Evolutionary conservation across 1,284 basidiomycete species (phyloP), one percentile per base, ranked within the genome.

Genomic region (Trametes sp.): DNA sequence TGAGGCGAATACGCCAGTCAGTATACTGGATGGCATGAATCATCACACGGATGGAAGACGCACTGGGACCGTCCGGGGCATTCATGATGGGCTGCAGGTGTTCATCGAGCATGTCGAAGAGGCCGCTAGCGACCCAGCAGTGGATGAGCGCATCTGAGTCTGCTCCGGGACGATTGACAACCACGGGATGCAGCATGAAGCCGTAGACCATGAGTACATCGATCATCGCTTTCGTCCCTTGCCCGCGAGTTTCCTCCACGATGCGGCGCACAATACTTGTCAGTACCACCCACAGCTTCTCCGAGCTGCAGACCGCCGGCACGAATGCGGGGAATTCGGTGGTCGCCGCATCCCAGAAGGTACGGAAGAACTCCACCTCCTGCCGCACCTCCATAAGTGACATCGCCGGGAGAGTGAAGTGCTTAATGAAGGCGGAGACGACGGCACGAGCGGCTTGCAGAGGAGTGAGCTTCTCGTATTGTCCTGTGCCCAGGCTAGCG

Each of bases 101-200:
- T 28, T 57, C 55, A 16, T 57, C 55, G 21, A 57, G 45, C 11
- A 33, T 31, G 45, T 57, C 45, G 33, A 57, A 57, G 19, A 57
- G 38, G 7, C 55, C 55, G 6, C 55, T 46, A 14, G 45, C 6
- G 5, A 50, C 48, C 55, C 55, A 49, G 28, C 36, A 19, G 9
- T 49, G 33, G 23, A 57, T 24, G 21, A 57, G 16, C 28, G 24
- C 45, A 5, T 57, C 55, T 1, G 33, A 33, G 24, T 48, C 14
- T 13, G 28, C 24, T 11, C 28, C 24, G 1, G 16, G 3, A 4
- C 38, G 16, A 19, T 41, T 19, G 2, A 4, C 7, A 19, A 41
- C 38, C 16, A 41, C 38, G 38, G 38, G 10, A 2, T n/a, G 38
- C 3, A 41, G 13, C 38, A 41, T 41, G 16, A 4, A 2, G 16